These are phyloP conservation scores for Mariannaea elegans DNA, from an alignment of 2,329 filamentous ascomycete species.

Conservation along the genomic window DNA sequence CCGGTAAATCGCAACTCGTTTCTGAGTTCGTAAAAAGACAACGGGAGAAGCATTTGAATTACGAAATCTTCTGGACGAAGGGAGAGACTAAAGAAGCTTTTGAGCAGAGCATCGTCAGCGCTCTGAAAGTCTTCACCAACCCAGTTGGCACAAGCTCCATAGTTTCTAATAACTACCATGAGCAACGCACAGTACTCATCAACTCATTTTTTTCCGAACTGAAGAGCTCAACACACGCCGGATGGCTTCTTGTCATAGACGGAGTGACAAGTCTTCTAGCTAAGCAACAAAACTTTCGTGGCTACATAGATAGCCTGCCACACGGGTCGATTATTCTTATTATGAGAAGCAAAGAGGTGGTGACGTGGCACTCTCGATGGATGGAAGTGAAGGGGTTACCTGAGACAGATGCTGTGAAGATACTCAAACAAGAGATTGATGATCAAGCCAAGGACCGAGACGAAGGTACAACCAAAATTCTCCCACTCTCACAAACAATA, in stretches of 20 bases:
- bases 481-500: too few species aligned
- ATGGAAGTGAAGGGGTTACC: slow-evolving; percentile 1
- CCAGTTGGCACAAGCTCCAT: not conserved
- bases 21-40: slow-evolving; percentile 2
- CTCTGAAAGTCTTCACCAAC: not conserved
- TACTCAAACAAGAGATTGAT: not conserved
- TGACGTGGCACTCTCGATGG: not conserved
- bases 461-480: not conserved
- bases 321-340: slow-evolving; percentile 1
- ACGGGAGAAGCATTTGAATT: not conserved
- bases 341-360: not conserved
- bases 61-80: slow-evolving; percentile 3
- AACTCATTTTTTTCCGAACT: slow-evolving; percentile 8
- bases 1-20: slow-evolving; percentile 3
- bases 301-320: not conserved
- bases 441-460: not conserved
- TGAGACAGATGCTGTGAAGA: not conserved
- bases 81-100: slow-evolving; percentile 1
- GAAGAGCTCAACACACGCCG: not conserved
- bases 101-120: not conserved
- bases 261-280: not conserved
- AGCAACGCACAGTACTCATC: not conserved
- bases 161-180: not conserved
- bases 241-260: slow-evolving; percentile 4
- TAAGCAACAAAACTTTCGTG: not conserved